Conservation (phyloP, 257 asterid genomes). For the Primulina tabacum region DNA sequence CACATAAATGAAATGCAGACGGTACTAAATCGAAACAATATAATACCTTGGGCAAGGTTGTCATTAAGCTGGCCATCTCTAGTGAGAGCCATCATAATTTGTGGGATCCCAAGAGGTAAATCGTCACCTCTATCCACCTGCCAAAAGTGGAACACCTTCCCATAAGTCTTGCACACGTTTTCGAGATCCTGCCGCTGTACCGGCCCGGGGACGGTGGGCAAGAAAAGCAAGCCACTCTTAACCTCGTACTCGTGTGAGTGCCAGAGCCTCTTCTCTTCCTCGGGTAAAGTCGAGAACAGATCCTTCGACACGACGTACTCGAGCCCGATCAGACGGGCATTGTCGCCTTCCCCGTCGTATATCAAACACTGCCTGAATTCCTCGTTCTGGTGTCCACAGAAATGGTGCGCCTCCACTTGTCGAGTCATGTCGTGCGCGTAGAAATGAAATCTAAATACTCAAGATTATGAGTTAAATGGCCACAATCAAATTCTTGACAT, state of each 20-base stretch:
- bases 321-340: constrained; percentile 67
- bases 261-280: constrained; percentile 75
- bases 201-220: constrained; percentile 68
- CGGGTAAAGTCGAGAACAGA: constrained; percentile 69
- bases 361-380: constrained; percentile 86
- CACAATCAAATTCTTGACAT: no score
- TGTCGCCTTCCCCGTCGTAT: constrained; percentile 64
- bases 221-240: constrained; percentile 77
- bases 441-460: constrained; percentile 62
- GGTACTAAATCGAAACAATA: no score
- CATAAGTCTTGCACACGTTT: constrained; percentile 62
- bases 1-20: background rate
- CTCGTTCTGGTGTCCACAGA: constrained; percentile 71
- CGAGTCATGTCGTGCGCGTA: constrained; percentile 83
- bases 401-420: constrained; percentile 97
- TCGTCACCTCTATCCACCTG: constrained; percentile 74
- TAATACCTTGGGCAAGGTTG: constrained; percentile 51
- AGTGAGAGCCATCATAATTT: constrained; percentile 87
- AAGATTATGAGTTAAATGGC: no score
- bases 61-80: constrained; percentile 72
- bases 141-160: constrained; percentile 80
- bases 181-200: constrained; percentile 71
- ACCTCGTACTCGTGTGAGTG: constrained; percentile 88
- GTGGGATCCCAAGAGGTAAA: constrained; percentile 79
- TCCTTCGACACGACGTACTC: constrained; percentile 64